These are phyloP conservation scores for Ananas comosus DNA, from an alignment of 176 grass and related monocot species.

Conservation along the genomic window DNA sequence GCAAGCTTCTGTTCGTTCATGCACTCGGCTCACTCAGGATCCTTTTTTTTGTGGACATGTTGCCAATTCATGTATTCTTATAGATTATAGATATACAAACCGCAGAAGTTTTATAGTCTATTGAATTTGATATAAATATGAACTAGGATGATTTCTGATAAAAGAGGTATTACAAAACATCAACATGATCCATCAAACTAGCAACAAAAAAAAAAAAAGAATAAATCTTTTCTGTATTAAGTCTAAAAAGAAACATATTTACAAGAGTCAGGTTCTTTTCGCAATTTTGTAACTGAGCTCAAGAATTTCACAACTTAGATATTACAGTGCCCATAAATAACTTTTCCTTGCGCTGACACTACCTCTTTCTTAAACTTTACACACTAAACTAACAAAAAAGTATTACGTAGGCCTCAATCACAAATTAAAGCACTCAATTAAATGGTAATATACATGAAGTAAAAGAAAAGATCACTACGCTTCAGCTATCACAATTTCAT, in stretches of 20 bases:
- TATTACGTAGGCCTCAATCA: background rate
- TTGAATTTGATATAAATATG: no score
- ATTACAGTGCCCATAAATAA: background rate
- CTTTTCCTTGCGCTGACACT: background rate
- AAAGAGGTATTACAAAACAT: no score
- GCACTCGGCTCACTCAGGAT: no score
- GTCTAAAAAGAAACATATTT: background rate
- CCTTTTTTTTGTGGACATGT: no score
- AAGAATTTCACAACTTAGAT: background rate
- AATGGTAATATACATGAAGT: no score
- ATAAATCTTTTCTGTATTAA: background rate
- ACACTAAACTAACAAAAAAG: background rate
- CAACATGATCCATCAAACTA: no score
- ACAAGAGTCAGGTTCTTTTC: background rate
- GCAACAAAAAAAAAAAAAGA: no score
- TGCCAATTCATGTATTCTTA: no score
- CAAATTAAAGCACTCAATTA: background rate
- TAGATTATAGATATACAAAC: no score
- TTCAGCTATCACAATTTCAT: constrained; percentile 45
- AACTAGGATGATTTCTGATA: no score
- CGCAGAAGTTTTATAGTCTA: no score
- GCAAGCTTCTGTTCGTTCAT: no score
- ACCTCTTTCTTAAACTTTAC: background rate
- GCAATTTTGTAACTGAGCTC: background rate
- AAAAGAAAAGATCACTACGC: constrained; percentile 22